These are phyloP conservation scores for Linnemannia zychae DNA, from an alignment of 192 early-diverging fungal species.

Conservation along the genomic window DNA sequence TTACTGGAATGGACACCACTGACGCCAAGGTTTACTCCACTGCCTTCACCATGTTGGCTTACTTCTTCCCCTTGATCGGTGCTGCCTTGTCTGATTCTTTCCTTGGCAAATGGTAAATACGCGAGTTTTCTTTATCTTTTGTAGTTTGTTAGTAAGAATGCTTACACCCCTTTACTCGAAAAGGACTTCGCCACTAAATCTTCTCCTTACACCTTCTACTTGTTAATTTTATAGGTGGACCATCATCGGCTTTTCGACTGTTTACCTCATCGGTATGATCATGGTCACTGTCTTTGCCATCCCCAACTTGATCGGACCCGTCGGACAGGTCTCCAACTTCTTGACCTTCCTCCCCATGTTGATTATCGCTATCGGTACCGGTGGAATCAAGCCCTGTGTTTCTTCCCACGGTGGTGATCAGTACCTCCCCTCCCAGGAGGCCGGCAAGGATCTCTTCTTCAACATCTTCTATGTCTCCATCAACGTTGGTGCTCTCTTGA, in stretches of 20 bases:
- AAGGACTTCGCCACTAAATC: not conserved
- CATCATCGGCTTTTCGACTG: conserved; percentile 58
- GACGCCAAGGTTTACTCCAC: conserved; percentile 45
- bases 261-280: conserved; percentile 65
- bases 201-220: too few relatives aligned
- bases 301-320: conserved; percentile 55
- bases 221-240: conserved; percentile 33
- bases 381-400: conserved; percentile 74
- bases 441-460: conserved; percentile 61
- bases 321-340: conserved; percentile 40
- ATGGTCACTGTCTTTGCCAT: conserved; percentile 63
- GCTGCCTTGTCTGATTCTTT: conserved; percentile 73
- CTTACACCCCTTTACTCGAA: too few relatives aligned
- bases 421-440: conserved; percentile 66
- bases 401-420: conserved; percentile 55
- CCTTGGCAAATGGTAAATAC: conserved; percentile 71
- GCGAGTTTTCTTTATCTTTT: conserved; percentile 15
- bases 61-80: conserved; percentile 72
- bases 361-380: conserved; percentile 71
- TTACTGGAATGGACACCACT: conserved; percentile 43
- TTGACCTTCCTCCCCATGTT: conserved; percentile 61
- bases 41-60: conserved; percentile 64
- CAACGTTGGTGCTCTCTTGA: conserved; percentile 69
- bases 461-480: conserved; percentile 65
- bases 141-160: too few relatives aligned